Conservation (phyloP, 2,329 filamentous ascomycete genomes). For the Pseudogymnoascus sp. region DNA sequence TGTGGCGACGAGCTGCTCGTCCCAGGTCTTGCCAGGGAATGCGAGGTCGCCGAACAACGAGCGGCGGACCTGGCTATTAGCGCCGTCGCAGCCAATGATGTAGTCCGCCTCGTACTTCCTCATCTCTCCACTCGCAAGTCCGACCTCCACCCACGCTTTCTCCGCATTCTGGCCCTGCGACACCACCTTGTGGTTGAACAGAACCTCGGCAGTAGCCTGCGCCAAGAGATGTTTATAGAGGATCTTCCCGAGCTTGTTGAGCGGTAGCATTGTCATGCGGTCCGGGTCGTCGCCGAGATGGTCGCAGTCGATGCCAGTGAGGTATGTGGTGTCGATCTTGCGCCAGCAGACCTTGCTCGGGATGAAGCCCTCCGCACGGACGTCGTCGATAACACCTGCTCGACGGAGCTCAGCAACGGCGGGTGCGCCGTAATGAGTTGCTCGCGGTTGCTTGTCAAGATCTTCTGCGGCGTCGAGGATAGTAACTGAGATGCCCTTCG, state of each 20-base stretch:
- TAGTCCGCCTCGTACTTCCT: conserved; percentile 41
- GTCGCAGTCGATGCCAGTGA: conserved; percentile 26
- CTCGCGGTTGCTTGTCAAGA: conserved; percentile 52
- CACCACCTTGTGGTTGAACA: conserved; percentile 41
- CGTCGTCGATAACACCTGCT: conserved; percentile 50
- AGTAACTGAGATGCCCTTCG: conserved; percentile 42
- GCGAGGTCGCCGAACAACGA: conserved; percentile 42
- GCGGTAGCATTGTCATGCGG: conserved; percentile 35
- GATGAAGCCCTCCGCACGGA: conserved; percentile 34
- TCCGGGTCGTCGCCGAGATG: conserved; percentile 25
- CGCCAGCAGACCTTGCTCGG: conserved; percentile 38
- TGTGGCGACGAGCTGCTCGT: conserved; percentile 52
- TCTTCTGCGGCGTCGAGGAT: conserved; percentile 46
- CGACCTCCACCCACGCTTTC: conserved; percentile 36
- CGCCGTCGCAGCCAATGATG: conserved; percentile 49
- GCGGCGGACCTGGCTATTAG: conserved; percentile 39
- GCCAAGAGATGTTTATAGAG: conserved; percentile 32
- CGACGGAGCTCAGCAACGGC: conserved; percentile 49
- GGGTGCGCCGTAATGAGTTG: conserved; percentile 52
- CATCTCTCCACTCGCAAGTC: conserved; percentile 29
- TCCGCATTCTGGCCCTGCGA: conserved; percentile 38
- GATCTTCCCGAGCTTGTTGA: conserved; percentile 35
- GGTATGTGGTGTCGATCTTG: conserved; percentile 29
- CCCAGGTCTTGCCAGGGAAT: conserved; percentile 52
- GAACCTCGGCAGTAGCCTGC: conserved; percentile 28